Evolutionary conservation across 1,284 basidiomycete species (phyloP).

Genomic region (Ceratorhiza oryzae-sativae): DNA sequence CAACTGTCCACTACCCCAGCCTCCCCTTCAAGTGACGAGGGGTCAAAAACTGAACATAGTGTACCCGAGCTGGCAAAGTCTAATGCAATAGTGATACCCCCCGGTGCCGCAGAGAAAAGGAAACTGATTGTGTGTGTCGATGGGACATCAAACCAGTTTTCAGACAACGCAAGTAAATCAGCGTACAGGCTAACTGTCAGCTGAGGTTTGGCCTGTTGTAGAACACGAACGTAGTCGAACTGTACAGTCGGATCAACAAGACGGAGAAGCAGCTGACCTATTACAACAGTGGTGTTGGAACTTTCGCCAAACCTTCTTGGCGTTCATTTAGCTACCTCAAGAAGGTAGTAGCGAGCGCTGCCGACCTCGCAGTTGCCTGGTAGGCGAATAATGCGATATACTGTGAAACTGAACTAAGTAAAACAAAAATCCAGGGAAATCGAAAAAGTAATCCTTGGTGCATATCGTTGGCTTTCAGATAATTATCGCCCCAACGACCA

Average conservation of each 20-base stretch:
- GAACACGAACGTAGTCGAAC: conserved; percentile 13
- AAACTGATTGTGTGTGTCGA: neutral
- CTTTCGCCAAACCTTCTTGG: conserved; percentile 29
- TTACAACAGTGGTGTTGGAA: conserved; percentile 40
- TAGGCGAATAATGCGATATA: neutral
- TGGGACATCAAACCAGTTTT: conserved; percentile 7
- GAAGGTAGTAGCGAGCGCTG: neutral
- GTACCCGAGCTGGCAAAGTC: too few species aligned
- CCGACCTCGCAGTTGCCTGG: conserved; percentile 41
- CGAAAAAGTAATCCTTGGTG: conserved; percentile 36
- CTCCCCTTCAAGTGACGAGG: too few species aligned
- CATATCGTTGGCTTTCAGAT: conserved; percentile 42
- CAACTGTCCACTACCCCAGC: too few species aligned
- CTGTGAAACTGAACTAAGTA: too few species aligned
- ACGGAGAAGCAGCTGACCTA: conserved; percentile 24
- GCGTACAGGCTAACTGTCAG: too few species aligned
- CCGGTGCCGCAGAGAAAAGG: too few species aligned
- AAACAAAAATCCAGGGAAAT: conserved; percentile 28
- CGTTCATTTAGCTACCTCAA: conserved; percentile 5
- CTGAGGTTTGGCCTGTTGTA: neutral
- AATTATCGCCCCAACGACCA: conserved; percentile 37
- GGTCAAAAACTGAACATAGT: too few species aligned
- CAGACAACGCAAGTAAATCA: neutral
- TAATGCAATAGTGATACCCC: too few species aligned
- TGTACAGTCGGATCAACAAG: conserved; percentile 1